Base-by-base conservation (phyloP, 768 basidiomycete genomes). In the Artomyces pyxidatus region DNA sequence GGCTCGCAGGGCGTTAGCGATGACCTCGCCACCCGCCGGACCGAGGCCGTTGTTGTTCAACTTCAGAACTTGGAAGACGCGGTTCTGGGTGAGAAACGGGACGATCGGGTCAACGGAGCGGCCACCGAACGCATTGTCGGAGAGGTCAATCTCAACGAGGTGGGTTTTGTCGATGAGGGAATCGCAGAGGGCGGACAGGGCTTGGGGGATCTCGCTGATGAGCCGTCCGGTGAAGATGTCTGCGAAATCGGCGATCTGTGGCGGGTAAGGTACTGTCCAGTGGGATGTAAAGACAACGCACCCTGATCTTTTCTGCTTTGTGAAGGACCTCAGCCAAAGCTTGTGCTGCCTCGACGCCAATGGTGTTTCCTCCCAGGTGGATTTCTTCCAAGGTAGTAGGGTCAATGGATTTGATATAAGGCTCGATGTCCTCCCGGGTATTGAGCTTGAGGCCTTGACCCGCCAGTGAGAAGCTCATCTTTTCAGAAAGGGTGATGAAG, bases 141-240 rank as follows among this genome's bases (percentile, higher is more conserved):
- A 86, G 45, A 99, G 80, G 64, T 98, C 79, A 59, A 99, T 77
- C 66, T 92, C 88, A 46, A 85, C 73, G 42, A 99, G 83, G 3
- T 85, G 79, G 4, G 81, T 75, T 60, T 89, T 89, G 59, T 80
- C 74, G 59, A 80, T 81, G 52, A 99, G 79, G 11, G 93, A 82
- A 59, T 90, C 80, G 64, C 94, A 96, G 57, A 99, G 78, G 29
- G 88, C 85, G 30, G 81, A 76, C 40, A 99, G 81, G 14, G 96
- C 91, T 50, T 70, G 76, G 4, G 95, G 96, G 62, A 99, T 98
- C 66, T 99, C 95, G 52, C 80, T 75, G 71, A 97, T 97, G 61
- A 96, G 77, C 55, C 95, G 88, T 47, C 94, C 90, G 2, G 95
- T 97, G 71, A 99, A 99, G 68, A 99, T 94, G 69, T 97, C 95